Conservation (phyloP, 768 basidiomycete genomes). For the Kwoniella shandongensis region DNA sequence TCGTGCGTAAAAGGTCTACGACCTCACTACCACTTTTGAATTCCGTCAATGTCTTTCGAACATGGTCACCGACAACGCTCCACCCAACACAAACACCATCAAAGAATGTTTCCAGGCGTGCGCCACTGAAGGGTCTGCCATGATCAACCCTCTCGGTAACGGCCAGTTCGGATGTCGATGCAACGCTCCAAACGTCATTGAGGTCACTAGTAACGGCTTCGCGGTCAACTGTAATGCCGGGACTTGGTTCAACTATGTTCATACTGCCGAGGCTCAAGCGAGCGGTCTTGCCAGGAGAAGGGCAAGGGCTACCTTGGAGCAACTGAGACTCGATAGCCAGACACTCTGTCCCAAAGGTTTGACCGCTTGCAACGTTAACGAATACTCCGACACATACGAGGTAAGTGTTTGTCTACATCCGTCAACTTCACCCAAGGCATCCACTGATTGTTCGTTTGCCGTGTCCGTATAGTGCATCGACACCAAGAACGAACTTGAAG, state of each 20-base stretch:
- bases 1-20: conserved; percentile 4
- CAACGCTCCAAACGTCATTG: conserved; percentile 1
- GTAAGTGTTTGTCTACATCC: conserved; percentile 3
- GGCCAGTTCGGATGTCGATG: conserved; percentile 15
- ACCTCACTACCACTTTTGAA: neutral
- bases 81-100: neutral
- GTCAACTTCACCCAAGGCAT: too few relatives aligned
- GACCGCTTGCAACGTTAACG: conserved; percentile 8
- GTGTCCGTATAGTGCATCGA: conserved; percentile 12
- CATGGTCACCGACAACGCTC: conserved; percentile 13
- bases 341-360: conserved; percentile 10
- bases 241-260: conserved; percentile 11
- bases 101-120: conserved; percentile 8
- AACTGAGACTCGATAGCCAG: conserved; percentile 2
- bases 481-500: conserved; percentile 12
- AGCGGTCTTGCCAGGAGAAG: conserved; percentile 14
- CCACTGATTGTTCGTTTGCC: neutral
- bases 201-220: neutral
- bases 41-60: conserved; percentile 9
- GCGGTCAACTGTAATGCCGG: neutral
- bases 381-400: conserved; percentile 5
- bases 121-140: conserved; percentile 9
- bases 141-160: neutral
- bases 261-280: conserved; percentile 5
- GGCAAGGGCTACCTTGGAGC: neutral